These are phyloP conservation scores for Wallacemonas sp. DNA, from an alignment of 208 protist genomes.

Conservation along the genomic window DNA sequence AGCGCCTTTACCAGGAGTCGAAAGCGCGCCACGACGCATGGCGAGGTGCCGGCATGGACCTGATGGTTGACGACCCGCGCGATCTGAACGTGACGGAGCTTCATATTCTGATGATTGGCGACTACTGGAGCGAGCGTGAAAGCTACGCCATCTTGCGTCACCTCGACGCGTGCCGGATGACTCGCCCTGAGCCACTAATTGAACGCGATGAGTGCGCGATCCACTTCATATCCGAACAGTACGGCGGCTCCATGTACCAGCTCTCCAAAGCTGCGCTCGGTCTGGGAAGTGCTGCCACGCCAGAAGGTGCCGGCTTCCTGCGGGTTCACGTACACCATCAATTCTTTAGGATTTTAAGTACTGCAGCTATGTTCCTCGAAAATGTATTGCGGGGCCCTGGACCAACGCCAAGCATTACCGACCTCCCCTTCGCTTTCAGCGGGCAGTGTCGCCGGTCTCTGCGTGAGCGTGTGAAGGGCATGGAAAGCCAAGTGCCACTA, in stretches of 20 bases:
- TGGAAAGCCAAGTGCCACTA: not conserved
- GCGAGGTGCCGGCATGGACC: too few relatives aligned
- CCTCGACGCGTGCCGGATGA: slow-evolving; percentile 4
- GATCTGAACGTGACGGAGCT: slow-evolving; percentile 1
- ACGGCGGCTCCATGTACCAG: not conserved
- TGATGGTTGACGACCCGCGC: too few relatives aligned
- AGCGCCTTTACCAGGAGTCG: too few relatives aligned
- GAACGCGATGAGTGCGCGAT: slow-evolving; percentile 4
- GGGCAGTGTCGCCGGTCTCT: not conserved
- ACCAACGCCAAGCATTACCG: not conserved
- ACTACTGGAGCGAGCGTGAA: not conserved
- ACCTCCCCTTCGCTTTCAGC: not conserved
- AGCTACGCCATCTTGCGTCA: not conserved
- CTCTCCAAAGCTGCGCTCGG: slow-evolving; percentile 2
- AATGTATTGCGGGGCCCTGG: not conserved
- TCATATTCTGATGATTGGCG: not conserved
- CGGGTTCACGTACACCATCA: slow-evolving; percentile 6
- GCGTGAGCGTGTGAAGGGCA: not conserved
- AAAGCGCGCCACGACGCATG: too few relatives aligned
- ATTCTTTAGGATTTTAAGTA: not conserved
- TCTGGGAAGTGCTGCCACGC: not conserved
- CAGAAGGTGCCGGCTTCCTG: not conserved
- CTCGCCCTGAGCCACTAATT: not conserved
- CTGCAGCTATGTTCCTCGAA: not conserved
- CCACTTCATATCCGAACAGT: not conserved